Base-by-base conservation (phyloP, 106 monocot genomes). In the Cymbidium sinense region DNA sequence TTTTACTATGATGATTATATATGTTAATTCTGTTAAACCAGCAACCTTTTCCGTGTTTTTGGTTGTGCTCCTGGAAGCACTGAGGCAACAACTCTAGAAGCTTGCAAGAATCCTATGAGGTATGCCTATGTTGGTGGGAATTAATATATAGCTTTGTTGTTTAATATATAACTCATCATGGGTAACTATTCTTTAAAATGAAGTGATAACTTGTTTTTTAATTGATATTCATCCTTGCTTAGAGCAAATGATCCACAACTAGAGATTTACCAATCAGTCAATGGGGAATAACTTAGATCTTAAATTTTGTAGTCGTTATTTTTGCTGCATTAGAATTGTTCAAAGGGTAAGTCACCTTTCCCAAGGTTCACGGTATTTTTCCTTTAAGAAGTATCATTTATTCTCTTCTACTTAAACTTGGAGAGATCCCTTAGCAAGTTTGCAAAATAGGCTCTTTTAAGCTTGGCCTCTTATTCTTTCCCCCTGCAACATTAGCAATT, bases 1-100 rank as follows among this genome's bases (percentile, higher is more conserved):
- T 54, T 8, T 21, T 13, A 76, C 27, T 2, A 1, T 37, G 36
- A 58, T 78, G 34, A 41, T 70, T 65, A 75, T 25, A 12, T 12
- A 62, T 58, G 18, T 41, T 34, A 19, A 18, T 15, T 80, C 21
- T 80, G 33, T 75, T 36, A 34, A 27, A 81, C 33, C 90, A 95
- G 92, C 84, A 95, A 95, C 81, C 64, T 95, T 50, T 92, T 95
- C 75, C 92, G 92, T 74, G 85, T 92, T 47, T 95, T 92, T 87
- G 90, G 93, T 47, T 89, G 82, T 86, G 67, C 69, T 77, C 35
- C 93, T 81, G 90, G 86, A 83, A 95, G 90, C 76, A 89, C 35
- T 18, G 93, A 95, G 72, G 82, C 88, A 76, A 88, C 87, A 9
- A 93, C 92, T 41, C 82, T 95, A 83, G 95, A 93, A 80, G 95